Evolutionary conservation across 108 stramenopile genomes (phyloP), one percentile per base, ranked within the genome.

Genomic region (Pseudonitzschia multiseries): DNA sequence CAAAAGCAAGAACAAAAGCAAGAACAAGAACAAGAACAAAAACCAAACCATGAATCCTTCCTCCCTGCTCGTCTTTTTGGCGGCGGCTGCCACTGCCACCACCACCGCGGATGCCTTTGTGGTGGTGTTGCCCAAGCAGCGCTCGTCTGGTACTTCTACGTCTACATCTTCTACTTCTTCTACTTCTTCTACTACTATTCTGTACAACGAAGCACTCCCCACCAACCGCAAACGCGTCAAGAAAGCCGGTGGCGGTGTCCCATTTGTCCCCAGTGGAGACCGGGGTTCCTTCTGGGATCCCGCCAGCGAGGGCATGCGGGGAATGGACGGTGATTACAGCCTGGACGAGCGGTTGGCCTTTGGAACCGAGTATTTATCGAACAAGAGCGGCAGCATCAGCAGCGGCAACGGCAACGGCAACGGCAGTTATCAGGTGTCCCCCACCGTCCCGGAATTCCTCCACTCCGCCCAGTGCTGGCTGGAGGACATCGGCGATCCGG

Each of bases 391-490:
- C 5, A 57, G 26, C 29, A 26, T 14, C 21, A 50, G 64, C 64
- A 48, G 15, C 2, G 50, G 46, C 4, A 48, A 50, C 12, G 42
- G 46, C 46, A 48, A 48, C 14, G 4, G 8, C 46, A 10, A 48
- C 2, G 14, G 13, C 0, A 69, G 18, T 14, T 29, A 46, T 26
- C n/a, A n/a, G 27, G 62, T 46, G 24, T 59, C 32, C n/a, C 15
- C 85, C 26, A 40, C 72, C 29, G 82, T 62, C 8, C 61, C 61
- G 9, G 61, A 62, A 17, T 10, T 62, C 4, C 29, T 62, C 8
- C 36, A 62, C n/a, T 13, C 84, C 15, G 81, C 89, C 22, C 91
- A 95, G 63, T 86, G 89, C 63, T 95, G 85, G 80, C 78, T 95
- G 31, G 93, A 95, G 83, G 76, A 92, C 70, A 78, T 94, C 54